These are phyloP conservation scores for Hymenoscyphus albidus DNA, from an alignment of 2,329 filamentous ascomycete species.

Conservation along the genomic window DNA sequence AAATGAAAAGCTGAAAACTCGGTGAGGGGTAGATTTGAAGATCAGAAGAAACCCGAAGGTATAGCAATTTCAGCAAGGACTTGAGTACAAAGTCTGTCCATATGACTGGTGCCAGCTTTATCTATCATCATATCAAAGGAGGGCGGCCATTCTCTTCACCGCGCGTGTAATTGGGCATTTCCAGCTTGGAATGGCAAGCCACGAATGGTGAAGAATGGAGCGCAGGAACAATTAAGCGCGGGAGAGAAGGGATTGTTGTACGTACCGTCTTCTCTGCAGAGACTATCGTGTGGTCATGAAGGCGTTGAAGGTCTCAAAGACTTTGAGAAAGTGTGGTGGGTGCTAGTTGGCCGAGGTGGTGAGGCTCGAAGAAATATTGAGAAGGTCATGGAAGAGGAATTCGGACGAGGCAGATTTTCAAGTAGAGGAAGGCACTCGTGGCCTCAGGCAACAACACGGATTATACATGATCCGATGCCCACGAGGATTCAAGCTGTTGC, in stretches of 20 bases:
- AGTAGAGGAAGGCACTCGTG: background rate
- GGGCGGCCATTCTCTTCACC: background rate
- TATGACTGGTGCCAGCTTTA: slow-evolving; percentile 33
- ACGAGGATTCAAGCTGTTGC: background rate
- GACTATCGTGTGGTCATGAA: slow-evolving; percentile 13
- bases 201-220: slow-evolving; percentile 3
- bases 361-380: slow-evolving; percentile 14
- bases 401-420: background rate
- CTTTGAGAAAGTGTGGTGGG: background rate
- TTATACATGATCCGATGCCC: background rate
- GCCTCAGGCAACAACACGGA: slow-evolving; percentile 5
- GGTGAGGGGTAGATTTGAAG: slow-evolving; percentile 12
- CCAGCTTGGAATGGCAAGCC: slow-evolving; percentile 6
- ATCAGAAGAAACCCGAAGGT: slow-evolving; percentile 31
- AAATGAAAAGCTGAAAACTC: slow-evolving; percentile 8
- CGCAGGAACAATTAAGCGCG: background rate
- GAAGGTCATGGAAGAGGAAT: slow-evolving; percentile 10
- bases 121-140: slow-evolving; percentile 27
- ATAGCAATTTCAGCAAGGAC: slow-evolving; percentile 28
- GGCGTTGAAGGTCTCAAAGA: slow-evolving; percentile 10
- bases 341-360: slow-evolving; percentile 9
- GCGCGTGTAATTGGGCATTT: background rate
- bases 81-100: slow-evolving; percentile 30
- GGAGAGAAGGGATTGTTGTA: background rate
- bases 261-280: slow-evolving; percentile 11